phyloP scores from a whole-genome alignment of 139 green algal genomes.

The Auxenochlorella protothecoides region DNA sequence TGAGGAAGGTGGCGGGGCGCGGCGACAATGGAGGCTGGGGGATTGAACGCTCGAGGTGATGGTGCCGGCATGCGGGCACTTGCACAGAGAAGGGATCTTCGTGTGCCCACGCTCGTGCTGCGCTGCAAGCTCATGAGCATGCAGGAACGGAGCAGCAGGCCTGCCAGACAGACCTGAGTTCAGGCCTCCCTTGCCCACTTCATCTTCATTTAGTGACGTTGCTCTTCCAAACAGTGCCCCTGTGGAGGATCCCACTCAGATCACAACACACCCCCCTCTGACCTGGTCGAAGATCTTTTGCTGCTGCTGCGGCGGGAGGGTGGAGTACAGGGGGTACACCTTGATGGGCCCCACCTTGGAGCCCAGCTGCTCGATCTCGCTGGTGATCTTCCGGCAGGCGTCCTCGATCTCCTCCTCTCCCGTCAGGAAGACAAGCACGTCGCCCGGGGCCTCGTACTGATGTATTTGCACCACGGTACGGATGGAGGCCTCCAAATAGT shows the following conservation, averaged over 20 bases:
- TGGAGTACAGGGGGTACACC: conserved; percentile 95
- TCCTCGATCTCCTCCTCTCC: conserved; percentile 99
- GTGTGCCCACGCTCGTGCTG: background rate
- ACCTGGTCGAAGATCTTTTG: conserved; percentile 92
- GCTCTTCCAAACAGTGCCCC: too few species aligned
- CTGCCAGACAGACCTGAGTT: conserved; percentile 83
- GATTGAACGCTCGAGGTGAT: too few species aligned
- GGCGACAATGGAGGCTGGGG: too few species aligned
- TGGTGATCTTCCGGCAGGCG: conserved; percentile 36
- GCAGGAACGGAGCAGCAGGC: conserved; percentile 92
- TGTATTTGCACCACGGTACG: conserved; percentile 96
- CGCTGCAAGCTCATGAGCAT: too few species aligned
- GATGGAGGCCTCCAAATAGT: conserved; percentile 97
- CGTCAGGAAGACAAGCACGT: conserved; percentile 97
- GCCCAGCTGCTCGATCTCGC: conserved; percentile 18
- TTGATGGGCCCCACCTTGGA: conserved; percentile 74
- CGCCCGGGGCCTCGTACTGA: conserved; percentile 68
- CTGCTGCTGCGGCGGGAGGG: conserved; percentile 87
- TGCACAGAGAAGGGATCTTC: background rate
- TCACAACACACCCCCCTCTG: background rate
- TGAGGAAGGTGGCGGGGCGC: too few species aligned
- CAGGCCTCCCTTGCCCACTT: conserved; percentile 30
- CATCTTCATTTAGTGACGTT: conserved; percentile 39
- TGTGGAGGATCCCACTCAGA: too few species aligned
- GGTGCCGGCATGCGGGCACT: background rate